phyloP scores from a whole-genome alignment of 2,329 filamentous ascomycete species.

The Cyanodermella asteris region DNA sequence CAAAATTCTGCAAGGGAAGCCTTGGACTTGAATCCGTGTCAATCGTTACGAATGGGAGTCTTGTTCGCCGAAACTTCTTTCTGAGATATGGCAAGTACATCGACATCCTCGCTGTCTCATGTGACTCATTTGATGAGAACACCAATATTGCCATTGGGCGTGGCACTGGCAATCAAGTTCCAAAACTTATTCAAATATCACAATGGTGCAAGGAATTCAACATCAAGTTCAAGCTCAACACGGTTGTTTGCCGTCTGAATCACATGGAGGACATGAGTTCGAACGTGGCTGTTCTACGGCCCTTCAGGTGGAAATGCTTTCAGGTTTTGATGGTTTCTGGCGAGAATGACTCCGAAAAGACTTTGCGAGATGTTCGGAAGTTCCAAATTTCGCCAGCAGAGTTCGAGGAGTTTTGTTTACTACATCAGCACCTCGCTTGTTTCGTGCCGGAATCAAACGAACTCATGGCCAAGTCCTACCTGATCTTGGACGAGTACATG shows the following conservation, averaged over 20 bases:
- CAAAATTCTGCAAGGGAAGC: constrained; percentile 26
- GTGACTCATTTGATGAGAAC: constrained; percentile 29
- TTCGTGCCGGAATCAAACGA: constrained; percentile 29
- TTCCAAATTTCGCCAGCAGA: constrained; percentile 27
- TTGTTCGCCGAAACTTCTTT: constrained; percentile 23
- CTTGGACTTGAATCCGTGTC: constrained; percentile 28
- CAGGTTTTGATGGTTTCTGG: constrained; percentile 30
- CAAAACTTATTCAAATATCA: constrained; percentile 21
- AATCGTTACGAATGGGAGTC: constrained; percentile 32
- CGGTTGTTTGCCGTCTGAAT: constrained; percentile 28
- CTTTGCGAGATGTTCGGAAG: constrained; percentile 19
- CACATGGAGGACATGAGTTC: constrained; percentile 27
- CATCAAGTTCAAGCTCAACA: constrained; percentile 37
- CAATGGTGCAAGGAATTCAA: constrained; percentile 24
- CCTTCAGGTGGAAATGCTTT: constrained; percentile 35
- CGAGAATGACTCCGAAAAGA: constrained; percentile 27
- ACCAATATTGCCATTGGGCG: constrained; percentile 32
- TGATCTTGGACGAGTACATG: constrained; percentile 30
- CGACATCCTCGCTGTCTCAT: constrained; percentile 33
- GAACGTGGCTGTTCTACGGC: constrained; percentile 18
- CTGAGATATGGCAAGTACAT: constrained; percentile 20
- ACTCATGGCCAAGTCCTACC: constrained; percentile 28
- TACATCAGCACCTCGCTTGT: constrained; percentile 19
- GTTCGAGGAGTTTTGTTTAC: constrained; percentile 23
- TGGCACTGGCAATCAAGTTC: constrained; percentile 25